Evolutionary conservation across 2,329 filamentous ascomycete genomes (phyloP).

Genomic region (Diaporthe sp.): DNA sequence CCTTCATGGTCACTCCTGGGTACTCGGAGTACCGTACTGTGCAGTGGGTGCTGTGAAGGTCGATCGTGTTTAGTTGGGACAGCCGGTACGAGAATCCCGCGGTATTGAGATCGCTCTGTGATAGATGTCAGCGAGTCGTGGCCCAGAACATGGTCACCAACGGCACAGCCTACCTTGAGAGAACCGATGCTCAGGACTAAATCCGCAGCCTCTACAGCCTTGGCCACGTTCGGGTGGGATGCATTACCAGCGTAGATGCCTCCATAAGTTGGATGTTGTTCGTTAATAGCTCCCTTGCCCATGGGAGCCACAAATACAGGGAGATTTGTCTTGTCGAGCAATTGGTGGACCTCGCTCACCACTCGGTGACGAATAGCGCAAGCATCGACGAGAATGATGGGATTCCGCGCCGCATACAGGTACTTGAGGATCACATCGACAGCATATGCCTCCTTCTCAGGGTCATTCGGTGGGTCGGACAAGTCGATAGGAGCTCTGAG

Average conservation of each 20-base stretch:
- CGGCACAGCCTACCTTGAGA: constrained; percentile 59
- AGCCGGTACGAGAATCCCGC: constrained; percentile 86
- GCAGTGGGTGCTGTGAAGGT: constrained; percentile 82
- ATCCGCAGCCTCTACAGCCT: constrained; percentile 77
- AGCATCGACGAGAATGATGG: constrained; percentile 85
- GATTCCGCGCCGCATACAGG: constrained; percentile 79
- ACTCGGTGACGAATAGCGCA: constrained; percentile 85
- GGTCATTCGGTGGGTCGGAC: constrained; percentile 73
- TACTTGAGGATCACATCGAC: constrained; percentile 83
- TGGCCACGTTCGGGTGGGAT: constrained; percentile 74
- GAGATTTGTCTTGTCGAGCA: constrained; percentile 80
- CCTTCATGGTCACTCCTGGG: constrained; percentile 82
- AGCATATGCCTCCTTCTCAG: constrained; percentile 84
- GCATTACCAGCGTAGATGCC: constrained; percentile 89
- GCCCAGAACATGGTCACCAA: not conserved
- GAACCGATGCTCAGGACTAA: constrained; percentile 79
- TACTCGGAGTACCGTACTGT: constrained; percentile 85
- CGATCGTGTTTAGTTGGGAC: constrained; percentile 82
- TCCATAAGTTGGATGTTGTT: constrained; percentile 81
- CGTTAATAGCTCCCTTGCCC: constrained; percentile 88
- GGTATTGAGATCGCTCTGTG: constrained; percentile 83
- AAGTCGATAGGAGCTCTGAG: constrained; percentile 81
- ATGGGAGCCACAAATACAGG: constrained; percentile 92
- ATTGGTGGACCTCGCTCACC: constrained; percentile 77
- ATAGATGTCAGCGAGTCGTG: not conserved